Base-by-base conservation (phyloP, 768 basidiomycete species). In the Rhizopogon roseolus region DNA sequence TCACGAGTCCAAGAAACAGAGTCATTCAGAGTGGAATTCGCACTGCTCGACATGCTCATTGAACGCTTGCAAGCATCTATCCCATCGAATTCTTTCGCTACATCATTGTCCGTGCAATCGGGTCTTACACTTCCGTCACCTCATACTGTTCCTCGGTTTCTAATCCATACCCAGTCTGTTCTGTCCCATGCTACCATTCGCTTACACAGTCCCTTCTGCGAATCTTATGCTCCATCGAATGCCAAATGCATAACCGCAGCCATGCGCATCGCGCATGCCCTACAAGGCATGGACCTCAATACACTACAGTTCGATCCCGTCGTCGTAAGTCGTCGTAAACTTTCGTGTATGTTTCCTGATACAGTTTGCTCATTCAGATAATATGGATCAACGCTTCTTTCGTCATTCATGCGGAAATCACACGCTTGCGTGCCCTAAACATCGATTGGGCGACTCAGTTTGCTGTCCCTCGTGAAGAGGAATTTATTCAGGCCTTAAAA, bases 21-120 rank as follows among this genome's bases (percentile, higher is more conserved):
- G 37, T 49, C 52, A 39, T 79, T 79, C 52, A 68, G 68, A 25
- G 63, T 68, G 13, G 73, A 75, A 6, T 81, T 82, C 19, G 69
- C 69, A 40, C 74, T 73, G 2, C 64, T 81, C 52, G 76, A 79
- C 55, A 62, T 67, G 32, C 69, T 81, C 43, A 76, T 82, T 37
- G 75, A 76, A 5, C 61, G 62, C 1, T 72, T 81, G 50, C 72
- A 71, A 17, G 27, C 17, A n/a, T 50, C 40, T 17, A 43, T 60
- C 11, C 29, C 49, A 5, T 29, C 36, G 1, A 51, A 25, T 36
- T 9, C 22, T 1, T 37, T 29, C 4, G 17, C 37, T 10, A 16
- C 49, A 2, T 6, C 29, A n/a, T 25, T 22, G 14, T 25, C 29
- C n/a, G 16, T 22, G 10, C 51, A 25, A 50, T 25, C 29, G 6